Conservation (phyloP, 2,329 filamentous ascomycete genomes). For the Nothomitra cinnamomea region DNA sequence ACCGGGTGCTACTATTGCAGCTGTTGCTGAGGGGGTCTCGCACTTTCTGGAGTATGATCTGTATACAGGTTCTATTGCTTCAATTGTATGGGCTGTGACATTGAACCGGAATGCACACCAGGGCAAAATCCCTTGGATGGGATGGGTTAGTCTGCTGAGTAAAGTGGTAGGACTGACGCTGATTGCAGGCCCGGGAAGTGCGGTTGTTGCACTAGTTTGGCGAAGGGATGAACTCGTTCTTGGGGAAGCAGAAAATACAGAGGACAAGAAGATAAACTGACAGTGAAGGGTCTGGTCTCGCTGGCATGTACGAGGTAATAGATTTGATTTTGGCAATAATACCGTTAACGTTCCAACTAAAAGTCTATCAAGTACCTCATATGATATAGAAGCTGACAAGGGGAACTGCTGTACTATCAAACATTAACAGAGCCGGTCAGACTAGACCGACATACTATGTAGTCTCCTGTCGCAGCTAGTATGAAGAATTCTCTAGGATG, state of each 20-base stretch:
- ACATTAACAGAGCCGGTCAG: no score
- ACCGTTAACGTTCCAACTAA: no score
- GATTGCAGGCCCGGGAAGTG: slow-evolving; percentile 27
- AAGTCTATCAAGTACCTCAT: no score
- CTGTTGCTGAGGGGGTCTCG: slow-evolving; percentile 25
- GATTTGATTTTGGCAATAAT: no score
- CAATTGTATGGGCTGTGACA: slow-evolving; percentile 28
- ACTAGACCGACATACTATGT: no score
- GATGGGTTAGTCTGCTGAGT: slow-evolving; percentile 16
- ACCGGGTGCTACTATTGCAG: slow-evolving; percentile 16
- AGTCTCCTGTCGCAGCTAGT: no score
- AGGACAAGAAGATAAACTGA: slow-evolving; percentile 5
- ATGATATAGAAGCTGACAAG: no score
- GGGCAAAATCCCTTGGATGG: slow-evolving; percentile 11
- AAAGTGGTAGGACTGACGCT: slow-evolving; percentile 22
- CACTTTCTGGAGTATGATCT: slow-evolving; percentile 33
- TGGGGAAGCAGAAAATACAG: neutral
- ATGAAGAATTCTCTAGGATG: no score
- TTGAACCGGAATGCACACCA: slow-evolving; percentile 18
- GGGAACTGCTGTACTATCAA: no score
- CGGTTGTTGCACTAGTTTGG: slow-evolving; percentile 30
- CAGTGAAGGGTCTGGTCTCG: no score
- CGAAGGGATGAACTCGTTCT: slow-evolving; percentile 27
- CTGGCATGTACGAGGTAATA: no score
- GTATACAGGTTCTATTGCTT: slow-evolving; percentile 24